Evolutionary conservation across 225 moss, liverwort and hornwort genomes (phyloP), one percentile per base, ranked within the genome.

Genomic region (Lunularia cruciata): DNA sequence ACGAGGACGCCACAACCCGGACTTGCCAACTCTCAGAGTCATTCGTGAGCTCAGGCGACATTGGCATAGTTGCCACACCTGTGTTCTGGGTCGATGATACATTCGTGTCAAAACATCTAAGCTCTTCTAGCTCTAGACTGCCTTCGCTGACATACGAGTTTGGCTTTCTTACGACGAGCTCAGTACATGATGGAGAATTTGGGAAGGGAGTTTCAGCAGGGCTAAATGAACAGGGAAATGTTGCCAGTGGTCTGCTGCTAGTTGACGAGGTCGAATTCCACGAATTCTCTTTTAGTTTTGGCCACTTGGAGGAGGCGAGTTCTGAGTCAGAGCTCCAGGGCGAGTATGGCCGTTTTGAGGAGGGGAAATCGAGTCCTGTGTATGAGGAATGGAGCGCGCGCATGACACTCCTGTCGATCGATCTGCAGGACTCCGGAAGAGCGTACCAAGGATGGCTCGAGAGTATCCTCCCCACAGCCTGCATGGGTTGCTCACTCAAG

Each of bases 1-100:
- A 79, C 37, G 90, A 85, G 22, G 92, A 84, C 2, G 87, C 87
- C 57, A 83, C 62, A 19, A 78, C 65, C 4, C 55, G 81, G 6
- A 60, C 80, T 70, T 65, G 77, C 80, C 68, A 86, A 68, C 40
- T 67, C 37, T 70, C 71, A 27, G 53, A 27, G 12, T 28, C 32
- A 2, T n/a, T 23, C 26, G 16, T 45, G 43, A 43, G 11, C n/a
- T 71, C 66, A 13, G 57, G 16, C 31, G 19, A 47, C 25, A 14
- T n/a, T 49, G 34, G 42, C 47, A 27, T 16, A 23, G 16, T 31
- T 42, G 37, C 8, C 32, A 25, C 73, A 19, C 22, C 65, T 25
- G 2, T 57, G 45, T 26, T 65, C 57, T 5, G 63, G 31, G 34
- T 37, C 25, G 11, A 4, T 63, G 69, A 25, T 15, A 8, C 35